These are phyloP conservation scores for Serendipita sp. DNA, from an alignment of 768 basidiomycete species.

Conservation along the genomic window DNA sequence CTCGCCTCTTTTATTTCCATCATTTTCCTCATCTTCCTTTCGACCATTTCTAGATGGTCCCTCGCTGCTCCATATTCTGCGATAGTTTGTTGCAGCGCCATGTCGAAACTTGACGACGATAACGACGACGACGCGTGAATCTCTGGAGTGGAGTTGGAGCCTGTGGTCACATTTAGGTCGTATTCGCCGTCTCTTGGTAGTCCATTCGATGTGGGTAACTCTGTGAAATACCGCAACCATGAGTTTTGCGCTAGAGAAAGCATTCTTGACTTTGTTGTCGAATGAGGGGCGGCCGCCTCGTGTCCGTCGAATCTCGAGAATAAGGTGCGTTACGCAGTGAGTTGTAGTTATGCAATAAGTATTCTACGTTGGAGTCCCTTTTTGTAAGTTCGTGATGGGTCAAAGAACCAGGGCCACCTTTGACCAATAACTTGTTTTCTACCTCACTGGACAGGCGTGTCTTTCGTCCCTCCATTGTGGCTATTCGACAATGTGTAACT, in stretches of 20 bases:
- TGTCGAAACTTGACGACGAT: neutral
- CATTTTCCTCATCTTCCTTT: neutral
- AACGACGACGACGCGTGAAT: no score
- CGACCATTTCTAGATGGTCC: constrained; percentile 2
- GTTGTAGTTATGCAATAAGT: no score
- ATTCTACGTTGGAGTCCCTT: no score
- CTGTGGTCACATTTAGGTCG: neutral
- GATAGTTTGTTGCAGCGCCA: neutral
- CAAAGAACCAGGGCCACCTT: no score
- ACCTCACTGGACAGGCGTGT: no score
- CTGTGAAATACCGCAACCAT: constrained; percentile 1
- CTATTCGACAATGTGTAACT: no score
- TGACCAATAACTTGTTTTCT: no score
- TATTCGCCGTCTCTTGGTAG: neutral
- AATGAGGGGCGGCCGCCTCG: neutral
- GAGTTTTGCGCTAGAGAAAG: neutral
- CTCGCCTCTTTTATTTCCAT: neutral
- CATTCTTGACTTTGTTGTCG: neutral
- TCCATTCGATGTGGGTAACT: neutral
- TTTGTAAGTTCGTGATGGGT: no score
- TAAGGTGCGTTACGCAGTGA: no score
- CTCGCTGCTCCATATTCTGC: neutral
- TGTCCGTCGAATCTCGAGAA: neutral
- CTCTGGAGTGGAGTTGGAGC: no score
- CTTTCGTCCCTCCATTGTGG: no score